Evolutionary conservation across 306 rosid genomes (phyloP).

Genomic region (Lathyrus sativus): DNA sequence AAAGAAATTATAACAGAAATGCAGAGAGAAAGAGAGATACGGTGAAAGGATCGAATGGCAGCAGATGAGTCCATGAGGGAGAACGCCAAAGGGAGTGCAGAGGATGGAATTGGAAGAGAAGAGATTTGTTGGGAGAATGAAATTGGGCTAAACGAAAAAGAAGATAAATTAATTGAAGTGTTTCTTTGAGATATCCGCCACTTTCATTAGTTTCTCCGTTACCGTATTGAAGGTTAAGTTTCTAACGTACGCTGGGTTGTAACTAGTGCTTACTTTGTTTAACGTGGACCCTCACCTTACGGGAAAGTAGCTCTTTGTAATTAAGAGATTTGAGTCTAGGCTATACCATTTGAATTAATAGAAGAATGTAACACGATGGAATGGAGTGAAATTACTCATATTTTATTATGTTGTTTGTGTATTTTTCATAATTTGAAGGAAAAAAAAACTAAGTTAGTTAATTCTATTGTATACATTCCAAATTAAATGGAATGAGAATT

Average conservation of each 20-base stretch:
- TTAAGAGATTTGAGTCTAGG: no score
- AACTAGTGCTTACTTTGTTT: neutral
- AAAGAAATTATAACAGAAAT: neutral
- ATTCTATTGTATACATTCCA: no score
- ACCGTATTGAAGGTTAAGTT: neutral
- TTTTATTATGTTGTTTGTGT: no score
- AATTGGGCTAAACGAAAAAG: neutral
- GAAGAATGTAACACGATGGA: no score
- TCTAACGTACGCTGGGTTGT: conserved; percentile 60
- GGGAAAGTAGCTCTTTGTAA: no score
- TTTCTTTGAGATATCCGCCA: conserved; percentile 73
- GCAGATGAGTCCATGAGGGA: conserved; percentile 73
- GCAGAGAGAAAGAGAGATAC: conserved; percentile 55
- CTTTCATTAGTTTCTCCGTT: conserved; percentile 59
- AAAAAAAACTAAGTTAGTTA: no score
- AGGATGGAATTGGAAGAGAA: conserved; percentile 28
- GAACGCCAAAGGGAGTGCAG: conserved; percentile 21
- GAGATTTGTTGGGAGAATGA: neutral
- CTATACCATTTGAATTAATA: no score
- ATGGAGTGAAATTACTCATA: no score
- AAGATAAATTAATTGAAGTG: conserved; percentile 30
- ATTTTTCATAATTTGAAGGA: no score
- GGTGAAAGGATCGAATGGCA: conserved; percentile 67
- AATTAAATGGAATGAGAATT: no score
- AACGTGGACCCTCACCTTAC: no score